Evolutionary conservation across 164 flowering plant species (phyloP), one percentile per base, ranked within the genome.

Genomic region (Litsea cubeba): DNA sequence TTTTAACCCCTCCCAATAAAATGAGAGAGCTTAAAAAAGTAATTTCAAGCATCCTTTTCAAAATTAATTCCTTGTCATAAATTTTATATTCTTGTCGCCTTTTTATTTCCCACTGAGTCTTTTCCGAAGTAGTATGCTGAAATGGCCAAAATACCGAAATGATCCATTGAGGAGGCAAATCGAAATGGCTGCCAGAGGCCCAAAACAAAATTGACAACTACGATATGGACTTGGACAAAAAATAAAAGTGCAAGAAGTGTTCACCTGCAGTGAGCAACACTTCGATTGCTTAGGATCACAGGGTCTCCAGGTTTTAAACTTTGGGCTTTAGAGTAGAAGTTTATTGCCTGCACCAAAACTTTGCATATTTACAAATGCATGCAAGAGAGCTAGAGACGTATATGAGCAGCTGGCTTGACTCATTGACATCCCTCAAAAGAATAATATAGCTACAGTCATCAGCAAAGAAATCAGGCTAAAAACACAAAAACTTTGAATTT

Each of bases 261-360:
- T 70, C 73, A 93, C 99, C 97, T 90, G 74, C 88, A 77, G 78
- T 90, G 89, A 69, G 98, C 87, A 75, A 88, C 81, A 81, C 97
- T 74, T 72, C 99, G 80, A 78, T 96, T 96, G 74, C 89, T 78
- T 35, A 93, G 90, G 78, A 92, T 87, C 75, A 87, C 77, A 72
- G 96, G 87, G 83, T 96, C 95, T 69, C 81, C 77, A 0, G 89
- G 92, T 80, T 88, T 92, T 24, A 90, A 82, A 49, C 75, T 81
- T 77, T 84, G 84, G 57, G 99, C 99, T 84, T 86, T 87, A 49
- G 93, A 85, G 83, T 91, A 96, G 62, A 68, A 84, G 67, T 66
- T 76, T 71, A 93, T 86, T 32, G 99, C 97, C 99, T 96, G 82
- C 75, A 73, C 49, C 76, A 77, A 69, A 70, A 72, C 30, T 20